Evolutionary conservation across 1,284 basidiomycete genomes (phyloP), one percentile per base, ranked within the genome.

Genomic region (Schizophyllum commune): DNA sequence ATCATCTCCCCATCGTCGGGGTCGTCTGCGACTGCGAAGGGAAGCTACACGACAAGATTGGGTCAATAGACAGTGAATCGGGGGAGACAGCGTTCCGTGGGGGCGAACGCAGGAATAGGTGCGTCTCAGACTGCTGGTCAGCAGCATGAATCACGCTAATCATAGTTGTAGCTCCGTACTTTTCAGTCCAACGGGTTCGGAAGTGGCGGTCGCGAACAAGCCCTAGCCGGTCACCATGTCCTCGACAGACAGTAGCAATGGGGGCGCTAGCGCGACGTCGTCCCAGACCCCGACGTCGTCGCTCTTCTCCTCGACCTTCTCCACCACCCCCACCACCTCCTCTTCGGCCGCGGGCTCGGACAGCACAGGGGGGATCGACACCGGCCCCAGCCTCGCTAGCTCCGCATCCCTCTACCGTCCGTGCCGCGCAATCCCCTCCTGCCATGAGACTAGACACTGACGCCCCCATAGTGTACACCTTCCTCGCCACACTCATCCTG

Each of bases 401-500:
- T 55, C 53, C 13, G 53, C 53, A 2, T 21, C 20, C 19, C 53
- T 55, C 13, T 55, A 55, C 19, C 13, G 53, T 55, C 9, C 53
- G 53, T 55, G 51, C 19, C 15, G 9, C 19, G 53, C 53, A 55
- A 55, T 5, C 9, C 27, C 27, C 19, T 55, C 2, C 27, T 2
- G 3, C 19, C 20, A 55, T 55, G 20, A 55, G 11, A 19, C 9
- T 13, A n/a, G 9, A 11, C 53, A n/a, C 53, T 55, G 20, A 55
- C 27, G n/a, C 27, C 34, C 59, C 52, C 64, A 59, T 63, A 74
- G 73, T 74, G 55, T 74, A 74, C 63, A 74, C 72, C 5, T 73
- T 79, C 55, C 64, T 80, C 73, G 84, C 85, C 2, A 88, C 85
- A 1, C 79, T 88, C 53, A 77, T 86, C 61, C 79, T 88, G 32